Percentiles rank a stretch among this genome's conserved stretches.
phyloP scores from a whole-genome alignment of 202 grass and related monocot genomes.

The Alloteropsis angusta region DNA sequence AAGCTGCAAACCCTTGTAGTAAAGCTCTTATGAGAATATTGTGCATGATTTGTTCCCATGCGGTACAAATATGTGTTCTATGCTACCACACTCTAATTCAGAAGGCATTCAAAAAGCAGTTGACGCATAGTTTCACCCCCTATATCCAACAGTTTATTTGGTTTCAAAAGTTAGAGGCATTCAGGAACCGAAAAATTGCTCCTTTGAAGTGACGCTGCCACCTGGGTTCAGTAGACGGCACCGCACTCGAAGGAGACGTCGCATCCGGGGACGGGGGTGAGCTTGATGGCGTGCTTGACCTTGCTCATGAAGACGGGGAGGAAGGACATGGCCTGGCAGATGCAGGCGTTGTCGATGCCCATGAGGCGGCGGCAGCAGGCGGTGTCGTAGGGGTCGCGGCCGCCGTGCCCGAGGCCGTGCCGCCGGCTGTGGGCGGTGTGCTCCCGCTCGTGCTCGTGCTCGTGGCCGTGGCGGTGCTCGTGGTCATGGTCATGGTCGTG shows the following conservation, averaged over 20 bases:
- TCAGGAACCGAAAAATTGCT: neutral
- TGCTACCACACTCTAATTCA: neutral
- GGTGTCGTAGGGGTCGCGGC: conserved; percentile 44
- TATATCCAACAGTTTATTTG: neutral
- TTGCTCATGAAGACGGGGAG: conserved; percentile 74
- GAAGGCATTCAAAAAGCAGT: neutral
- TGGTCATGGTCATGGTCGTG: neutral
- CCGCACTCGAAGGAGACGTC: conserved; percentile 64
- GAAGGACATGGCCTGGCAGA: conserved; percentile 62
- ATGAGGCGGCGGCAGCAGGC: conserved; percentile 70
- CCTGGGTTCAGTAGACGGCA: conserved; percentile 18
- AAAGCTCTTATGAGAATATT: neutral
- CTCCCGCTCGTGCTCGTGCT: neutral
- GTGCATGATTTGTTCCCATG: neutral
- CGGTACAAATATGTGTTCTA: neutral
- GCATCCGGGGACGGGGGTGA: conserved; percentile 55
- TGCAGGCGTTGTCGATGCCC: conserved; percentile 73
- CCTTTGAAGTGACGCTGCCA: neutral
- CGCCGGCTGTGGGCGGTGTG: neutral
- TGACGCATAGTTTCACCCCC: neutral
- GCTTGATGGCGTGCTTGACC: conserved; percentile 62
- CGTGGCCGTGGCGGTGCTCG: neutral
- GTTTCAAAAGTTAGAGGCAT: neutral
- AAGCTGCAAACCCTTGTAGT: neutral
- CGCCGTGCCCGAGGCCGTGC: conserved; percentile 13